phyloP scores from a whole-genome alignment of 306 rosid genomes.

The Spatholobus suberectus region DNA sequence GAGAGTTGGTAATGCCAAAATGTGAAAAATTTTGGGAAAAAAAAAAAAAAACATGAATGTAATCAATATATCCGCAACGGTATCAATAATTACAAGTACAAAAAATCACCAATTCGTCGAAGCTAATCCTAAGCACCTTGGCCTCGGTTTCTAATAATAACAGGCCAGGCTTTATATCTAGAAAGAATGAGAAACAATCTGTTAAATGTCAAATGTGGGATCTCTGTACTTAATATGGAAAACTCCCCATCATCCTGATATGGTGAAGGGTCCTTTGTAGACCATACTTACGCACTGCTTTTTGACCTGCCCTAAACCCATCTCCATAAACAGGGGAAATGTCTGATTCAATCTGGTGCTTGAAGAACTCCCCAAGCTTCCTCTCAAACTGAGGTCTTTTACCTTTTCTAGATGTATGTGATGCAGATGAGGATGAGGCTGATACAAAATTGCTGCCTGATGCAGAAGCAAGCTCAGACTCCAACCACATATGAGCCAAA shows the following conservation, averaged over 20 bases:
- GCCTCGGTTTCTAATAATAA: slow-evolving; percentile 65
- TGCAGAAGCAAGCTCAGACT: slow-evolving; percentile 69
- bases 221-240: slow-evolving; percentile 69
- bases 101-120: slow-evolving; percentile 45
- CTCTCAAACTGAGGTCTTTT: slow-evolving; percentile 71
- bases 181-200: slow-evolving; percentile 48
- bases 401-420: slow-evolving; percentile 52
- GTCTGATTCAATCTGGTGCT: slow-evolving; percentile 95
- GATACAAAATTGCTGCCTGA: slow-evolving; percentile 61
- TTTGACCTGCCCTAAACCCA: slow-evolving; percentile 91
- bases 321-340: slow-evolving; percentile 95
- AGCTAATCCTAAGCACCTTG: slow-evolving; percentile 50
- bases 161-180: slow-evolving; percentile 57
- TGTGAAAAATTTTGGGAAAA: background rate
- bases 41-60: slow-evolving; percentile 38
- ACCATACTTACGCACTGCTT: slow-evolving; percentile 85
- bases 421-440: slow-evolving; percentile 64
- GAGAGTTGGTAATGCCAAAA: background rate
- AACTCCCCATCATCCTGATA: slow-evolving; percentile 79
- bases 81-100: slow-evolving; percentile 46
- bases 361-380: slow-evolving; percentile 94
- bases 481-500: slow-evolving; percentile 96
- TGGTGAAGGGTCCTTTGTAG: slow-evolving; percentile 83
- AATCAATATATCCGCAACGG: slow-evolving; percentile 32
- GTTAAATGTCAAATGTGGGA: slow-evolving; percentile 2